Percentiles rank a stretch among this genome's conserved stretches.
Conservation (phyloP, 257 asterid genomes). For the Capsicum pubescens region DNA sequence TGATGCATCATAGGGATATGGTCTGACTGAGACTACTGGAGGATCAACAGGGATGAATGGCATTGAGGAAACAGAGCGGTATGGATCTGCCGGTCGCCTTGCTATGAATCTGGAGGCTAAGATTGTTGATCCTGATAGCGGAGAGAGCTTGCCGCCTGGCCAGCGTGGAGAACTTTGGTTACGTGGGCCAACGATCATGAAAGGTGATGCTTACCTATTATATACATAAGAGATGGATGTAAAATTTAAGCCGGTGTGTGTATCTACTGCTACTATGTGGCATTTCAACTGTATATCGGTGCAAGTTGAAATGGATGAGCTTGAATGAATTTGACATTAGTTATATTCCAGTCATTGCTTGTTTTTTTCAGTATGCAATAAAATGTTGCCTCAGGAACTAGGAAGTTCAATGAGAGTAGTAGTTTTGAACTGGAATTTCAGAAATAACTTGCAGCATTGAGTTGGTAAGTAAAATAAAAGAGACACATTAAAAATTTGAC, state of each 20-base stretch:
- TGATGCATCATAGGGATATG: constrained; percentile 68
- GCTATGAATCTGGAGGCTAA: constrained; percentile 69
- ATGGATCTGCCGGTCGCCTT: constrained; percentile 87
- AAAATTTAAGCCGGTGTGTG: too few species aligned
- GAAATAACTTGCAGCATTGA: not conserved
- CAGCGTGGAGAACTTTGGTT: constrained; percentile 85
- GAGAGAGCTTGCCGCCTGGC: constrained; percentile 72
- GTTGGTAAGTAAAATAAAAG: not conserved
- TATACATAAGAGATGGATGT: not conserved
- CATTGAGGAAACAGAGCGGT: constrained; percentile 57
- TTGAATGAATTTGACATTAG: not conserved
- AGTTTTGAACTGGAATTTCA: not conserved
- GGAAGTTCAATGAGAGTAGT: not conserved
- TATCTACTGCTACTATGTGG: too few species aligned
- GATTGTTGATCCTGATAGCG: constrained; percentile 77
- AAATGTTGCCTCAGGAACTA: not conserved
- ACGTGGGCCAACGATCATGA: constrained; percentile 77
- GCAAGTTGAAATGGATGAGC: not conserved
- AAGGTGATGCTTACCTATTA: constrained; percentile 59
- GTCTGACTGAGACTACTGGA: constrained; percentile 87
- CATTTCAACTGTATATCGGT: too few species aligned
- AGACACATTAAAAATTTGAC: not conserved
- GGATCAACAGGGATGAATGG: constrained; percentile 59
- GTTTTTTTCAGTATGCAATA: not conserved
- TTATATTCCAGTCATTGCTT: not conserved